Evolutionary conservation across 2,329 filamentous ascomycete species (phyloP), one percentile per base, ranked within the genome.

Genomic region (Penicillium crustosum): DNA sequence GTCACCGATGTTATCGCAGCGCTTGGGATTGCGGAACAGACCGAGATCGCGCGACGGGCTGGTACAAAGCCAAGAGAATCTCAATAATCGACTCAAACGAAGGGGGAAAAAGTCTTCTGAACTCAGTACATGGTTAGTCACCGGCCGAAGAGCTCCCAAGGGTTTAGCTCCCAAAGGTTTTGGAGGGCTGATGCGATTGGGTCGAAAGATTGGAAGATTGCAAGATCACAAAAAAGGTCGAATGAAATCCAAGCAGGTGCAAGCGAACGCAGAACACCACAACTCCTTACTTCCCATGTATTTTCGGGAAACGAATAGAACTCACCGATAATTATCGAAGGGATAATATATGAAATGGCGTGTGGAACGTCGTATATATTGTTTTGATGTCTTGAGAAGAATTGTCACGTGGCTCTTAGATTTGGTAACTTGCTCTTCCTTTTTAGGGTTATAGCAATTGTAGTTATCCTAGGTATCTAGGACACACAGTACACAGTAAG

Each of bases 21-120:
- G 29, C 53, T 48, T 38, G 15, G 17, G 21, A 53, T 57, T 57
- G 55, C 55, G 23, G 49, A 57, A 53, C 49, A 43, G 42, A 47
- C 55, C 29, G 29, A 42, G 29, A 42, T 57, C 35, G 49, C 38
- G 49, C 35, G 29, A 41, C 21, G 36, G 29, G 27, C 29, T 52
- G 41, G 19, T 47, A 42, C 27, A 23, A 27, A 13, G 31, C 19
- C n/a, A 5, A 31, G 12, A 19, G 2, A 17, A 50, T 39, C 15
- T n/a, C 21, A 35, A 25, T 19, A 21, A 10, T 19, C 27, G 45
- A 17, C 8, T 23, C 5, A n/a, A 44, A 27, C 4, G 17, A 13
- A 23, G 19, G 8, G n/a, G 8, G 21, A 15, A 17, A 10, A 53
- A 21, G 1, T 35, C 27, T 45, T 25, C 29, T 27, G 8, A 10